Evolutionary conservation across 1,139 yeast genomes (phyloP).

Genomic region (Pichia sp.): DNA sequence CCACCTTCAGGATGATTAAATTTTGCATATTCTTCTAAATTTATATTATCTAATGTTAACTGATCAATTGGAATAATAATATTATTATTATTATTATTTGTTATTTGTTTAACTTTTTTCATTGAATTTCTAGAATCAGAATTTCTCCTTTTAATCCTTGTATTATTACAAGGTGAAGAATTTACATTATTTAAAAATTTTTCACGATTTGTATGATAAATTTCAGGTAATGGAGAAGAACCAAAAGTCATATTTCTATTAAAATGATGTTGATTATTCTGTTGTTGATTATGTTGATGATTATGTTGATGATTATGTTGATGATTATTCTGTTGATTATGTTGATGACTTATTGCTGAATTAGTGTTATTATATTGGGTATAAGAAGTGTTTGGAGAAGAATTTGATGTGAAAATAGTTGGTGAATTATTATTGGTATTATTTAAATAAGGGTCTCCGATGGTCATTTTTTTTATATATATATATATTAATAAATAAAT

Average conservation of each 20-base stretch:
- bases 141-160: slow-evolving; percentile 27
- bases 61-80: slow-evolving; percentile 11
- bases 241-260: slow-evolving; percentile 2
- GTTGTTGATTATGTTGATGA: neutral
- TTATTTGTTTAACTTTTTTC: slow-evolving; percentile 26
- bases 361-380: neutral
- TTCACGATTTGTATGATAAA: slow-evolving; percentile 13
- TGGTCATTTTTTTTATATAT: slow-evolving; percentile 3
- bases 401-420: slow-evolving; percentile 4
- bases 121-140: slow-evolving; percentile 23
- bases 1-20: slow-evolving; percentile 64
- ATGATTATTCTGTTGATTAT: neutral
- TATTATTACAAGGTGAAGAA: slow-evolving; percentile 3
- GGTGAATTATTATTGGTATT: slow-evolving; percentile 5
- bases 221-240: slow-evolving; percentile 9
- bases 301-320: neutral
- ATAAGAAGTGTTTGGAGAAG: slow-evolving; percentile 1
- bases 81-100: neutral
- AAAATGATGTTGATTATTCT: neutral
- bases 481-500: too few species aligned
- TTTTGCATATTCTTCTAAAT: slow-evolving; percentile 48
- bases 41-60: slow-evolving; percentile 24
- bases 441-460: slow-evolving; percentile 7
- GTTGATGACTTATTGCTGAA: neutral
- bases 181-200: slow-evolving; percentile 5